These are phyloP conservation scores for Vitis hybrid DNA, from an alignment of 177 flowering plant species.

Conservation along the genomic window DNA sequence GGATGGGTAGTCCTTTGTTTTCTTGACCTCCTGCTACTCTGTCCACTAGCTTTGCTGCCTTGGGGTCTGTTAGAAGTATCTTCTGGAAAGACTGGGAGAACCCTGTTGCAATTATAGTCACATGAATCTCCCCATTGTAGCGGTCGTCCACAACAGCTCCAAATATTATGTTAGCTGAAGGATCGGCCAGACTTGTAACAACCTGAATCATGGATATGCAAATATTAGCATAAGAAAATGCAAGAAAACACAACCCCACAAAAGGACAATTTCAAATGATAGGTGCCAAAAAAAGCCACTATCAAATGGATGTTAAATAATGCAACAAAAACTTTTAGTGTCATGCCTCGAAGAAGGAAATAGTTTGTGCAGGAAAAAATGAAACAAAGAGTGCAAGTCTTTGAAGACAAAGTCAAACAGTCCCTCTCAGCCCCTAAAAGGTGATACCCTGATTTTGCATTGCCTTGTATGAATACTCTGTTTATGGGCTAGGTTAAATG, in stretches of 20 bases:
- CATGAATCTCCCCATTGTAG: conserved; percentile 89
- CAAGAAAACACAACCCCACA: not conserved
- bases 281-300: too few species aligned
- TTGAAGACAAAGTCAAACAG: too few species aligned
- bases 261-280: not conserved
- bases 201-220: conserved; percentile 48
- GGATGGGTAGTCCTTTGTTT: conserved; percentile 37
- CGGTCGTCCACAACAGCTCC: conserved; percentile 98
- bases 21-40: conserved; percentile 49
- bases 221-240: not conserved
- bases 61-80: conserved; percentile 71
- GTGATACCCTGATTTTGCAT: too few species aligned
- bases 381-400: too few species aligned
- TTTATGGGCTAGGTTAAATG: too few species aligned
- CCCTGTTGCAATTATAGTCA: conserved; percentile 93
- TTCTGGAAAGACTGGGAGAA: conserved; percentile 93
- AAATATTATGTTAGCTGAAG: conserved; percentile 96
- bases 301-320: too few species aligned
- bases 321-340: too few species aligned
- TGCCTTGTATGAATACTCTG: too few species aligned
- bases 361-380: too few species aligned
- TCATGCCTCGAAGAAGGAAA: too few species aligned
- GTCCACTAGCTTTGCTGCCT: conserved; percentile 56
- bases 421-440: too few species aligned
- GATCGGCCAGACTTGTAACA: conserved; percentile 96